Evolutionary conservation across 768 basidiomycete genomes (phyloP).

Genomic region (Pulveroboletus ravenelii): DNA sequence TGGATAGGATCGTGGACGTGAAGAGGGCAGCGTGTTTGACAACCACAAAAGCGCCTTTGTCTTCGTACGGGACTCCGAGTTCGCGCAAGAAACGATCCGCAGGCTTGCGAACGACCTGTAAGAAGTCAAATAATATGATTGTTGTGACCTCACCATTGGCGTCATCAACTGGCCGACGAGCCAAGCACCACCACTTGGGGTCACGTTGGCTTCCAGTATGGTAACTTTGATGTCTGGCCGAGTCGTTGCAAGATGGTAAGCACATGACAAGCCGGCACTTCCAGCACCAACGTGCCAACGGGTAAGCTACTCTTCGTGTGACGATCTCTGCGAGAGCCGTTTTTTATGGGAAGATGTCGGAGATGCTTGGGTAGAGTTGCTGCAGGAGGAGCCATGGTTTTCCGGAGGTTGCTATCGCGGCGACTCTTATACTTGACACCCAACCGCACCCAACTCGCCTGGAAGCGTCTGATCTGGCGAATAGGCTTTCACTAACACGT

Average conservation of each 20-base stretch:
- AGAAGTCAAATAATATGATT: background rate
- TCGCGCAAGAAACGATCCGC: conserved; percentile 67
- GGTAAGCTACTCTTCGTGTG: conserved; percentile 3
- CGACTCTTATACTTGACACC: too few species aligned
- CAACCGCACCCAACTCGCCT: too few species aligned
- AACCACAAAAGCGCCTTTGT: conserved; percentile 72
- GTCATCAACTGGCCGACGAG: conserved; percentile 77
- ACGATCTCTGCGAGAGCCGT: conserved; percentile 4
- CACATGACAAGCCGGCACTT: conserved; percentile 65
- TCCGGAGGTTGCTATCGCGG: too few species aligned
- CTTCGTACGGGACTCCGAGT: conserved; percentile 69
- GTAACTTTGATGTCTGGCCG: conserved; percentile 64
- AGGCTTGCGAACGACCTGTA: conserved; percentile 51
- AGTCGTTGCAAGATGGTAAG: conserved; percentile 62
- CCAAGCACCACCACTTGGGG: conserved; percentile 77
- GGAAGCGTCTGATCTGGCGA: too few species aligned
- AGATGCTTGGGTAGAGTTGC: conserved; percentile 24
- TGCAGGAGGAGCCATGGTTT: conserved; percentile 36
- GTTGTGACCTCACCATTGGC: conserved; percentile 51
- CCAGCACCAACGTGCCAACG: conserved; percentile 54
- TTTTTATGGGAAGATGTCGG: conserved; percentile 24
- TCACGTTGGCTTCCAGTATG: conserved; percentile 74
- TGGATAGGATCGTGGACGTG: conserved; percentile 70
- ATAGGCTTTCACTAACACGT: background rate
- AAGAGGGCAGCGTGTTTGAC: conserved; percentile 81